phyloP scores from a whole-genome alignment of 805 yeast species.

The Yamadazyma paraphyllophila region DNA sequence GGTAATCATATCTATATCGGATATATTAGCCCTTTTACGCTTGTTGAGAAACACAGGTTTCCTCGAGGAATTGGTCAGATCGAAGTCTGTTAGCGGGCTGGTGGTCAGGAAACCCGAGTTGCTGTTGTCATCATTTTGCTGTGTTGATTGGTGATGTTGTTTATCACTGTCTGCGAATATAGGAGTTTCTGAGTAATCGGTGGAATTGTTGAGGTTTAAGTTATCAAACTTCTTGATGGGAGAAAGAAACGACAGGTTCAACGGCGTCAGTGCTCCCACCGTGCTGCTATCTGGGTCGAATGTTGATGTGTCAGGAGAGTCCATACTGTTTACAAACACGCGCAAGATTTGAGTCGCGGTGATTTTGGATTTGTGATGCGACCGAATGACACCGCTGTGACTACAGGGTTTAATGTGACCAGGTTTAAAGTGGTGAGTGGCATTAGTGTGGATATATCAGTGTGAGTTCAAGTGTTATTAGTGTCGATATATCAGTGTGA shows the following conservation, averaged over 20 bases:
- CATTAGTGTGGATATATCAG: too few relatives aligned
- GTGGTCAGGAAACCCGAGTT: too few relatives aligned
- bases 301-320: conserved; percentile 1
- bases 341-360: not conserved
- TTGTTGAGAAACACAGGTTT: conserved; percentile 22
- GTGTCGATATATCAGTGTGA: too few relatives aligned
- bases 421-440: too few relatives aligned
- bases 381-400: too few relatives aligned
- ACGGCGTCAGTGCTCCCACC: conserved; percentile 14
- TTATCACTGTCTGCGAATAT: too few relatives aligned
- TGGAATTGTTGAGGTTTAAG: conserved; percentile 26
- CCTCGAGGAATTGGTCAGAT: conserved; percentile 2
- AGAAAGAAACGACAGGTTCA: conserved; percentile 24
- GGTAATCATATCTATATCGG: conserved; percentile 17
- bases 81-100: too few relatives aligned
- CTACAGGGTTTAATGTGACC: too few relatives aligned
- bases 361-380: too few relatives aligned
- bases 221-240: conserved; percentile 37
- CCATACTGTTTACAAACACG: conserved; percentile 6
- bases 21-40: conserved; percentile 23
- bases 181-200: conserved; percentile 12
- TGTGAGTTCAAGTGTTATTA: too few relatives aligned
- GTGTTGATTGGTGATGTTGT: too few relatives aligned
- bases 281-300: conserved; percentile 10
- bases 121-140: too few relatives aligned